Evolutionary conservation across 805 yeast species (phyloP).

Genomic region (Ogataea saltuana): DNA sequence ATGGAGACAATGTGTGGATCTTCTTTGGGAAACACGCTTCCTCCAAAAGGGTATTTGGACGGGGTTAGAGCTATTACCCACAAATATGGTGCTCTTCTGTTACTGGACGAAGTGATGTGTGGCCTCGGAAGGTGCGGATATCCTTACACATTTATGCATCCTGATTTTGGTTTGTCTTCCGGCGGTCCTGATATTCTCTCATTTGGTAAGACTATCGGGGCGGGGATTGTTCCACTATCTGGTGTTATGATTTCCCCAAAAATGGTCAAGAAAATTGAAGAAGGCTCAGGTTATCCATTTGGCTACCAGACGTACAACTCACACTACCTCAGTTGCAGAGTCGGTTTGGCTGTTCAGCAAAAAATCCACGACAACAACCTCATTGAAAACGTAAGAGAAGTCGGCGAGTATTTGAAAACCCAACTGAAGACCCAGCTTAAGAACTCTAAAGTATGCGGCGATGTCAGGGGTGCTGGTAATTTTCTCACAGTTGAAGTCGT

Average conservation of each 20-base stretch:
- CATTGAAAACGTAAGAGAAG: conserved; percentile 41
- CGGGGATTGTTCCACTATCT: conserved; percentile 51
- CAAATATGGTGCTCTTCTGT: conserved; percentile 49
- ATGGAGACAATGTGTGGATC: conserved; percentile 50
- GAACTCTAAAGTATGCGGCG: conserved; percentile 41
- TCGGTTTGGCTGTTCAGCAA: conserved; percentile 46
- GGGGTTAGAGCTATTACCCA: conserved; percentile 48
- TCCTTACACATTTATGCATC: conserved; percentile 40
- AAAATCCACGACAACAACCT: conserved; percentile 40
- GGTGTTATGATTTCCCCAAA: conserved; percentile 45
- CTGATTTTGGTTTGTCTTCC: conserved; percentile 15
- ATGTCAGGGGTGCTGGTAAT: conserved; percentile 53
- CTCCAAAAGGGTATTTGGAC: conserved; percentile 46
- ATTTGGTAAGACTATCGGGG: conserved; percentile 49
- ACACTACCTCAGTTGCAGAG: conserved; percentile 45
- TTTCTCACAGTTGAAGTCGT: conserved; percentile 54
- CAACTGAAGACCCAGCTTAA: conserved; percentile 32
- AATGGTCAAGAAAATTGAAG: conserved; percentile 37
- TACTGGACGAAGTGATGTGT: conserved; percentile 57
- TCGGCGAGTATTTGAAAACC: conserved; percentile 44
- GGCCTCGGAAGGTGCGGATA: conserved; percentile 55
- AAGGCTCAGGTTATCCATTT: conserved; percentile 42
- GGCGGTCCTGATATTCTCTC: conserved; percentile 49
- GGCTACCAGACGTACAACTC: conserved; percentile 54
- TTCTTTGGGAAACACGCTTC: conserved; percentile 45